These are phyloP conservation scores for Pseudevernia furfuracea DNA, from an alignment of 495 filamentous ascomycete species.

Conservation along the genomic window DNA sequence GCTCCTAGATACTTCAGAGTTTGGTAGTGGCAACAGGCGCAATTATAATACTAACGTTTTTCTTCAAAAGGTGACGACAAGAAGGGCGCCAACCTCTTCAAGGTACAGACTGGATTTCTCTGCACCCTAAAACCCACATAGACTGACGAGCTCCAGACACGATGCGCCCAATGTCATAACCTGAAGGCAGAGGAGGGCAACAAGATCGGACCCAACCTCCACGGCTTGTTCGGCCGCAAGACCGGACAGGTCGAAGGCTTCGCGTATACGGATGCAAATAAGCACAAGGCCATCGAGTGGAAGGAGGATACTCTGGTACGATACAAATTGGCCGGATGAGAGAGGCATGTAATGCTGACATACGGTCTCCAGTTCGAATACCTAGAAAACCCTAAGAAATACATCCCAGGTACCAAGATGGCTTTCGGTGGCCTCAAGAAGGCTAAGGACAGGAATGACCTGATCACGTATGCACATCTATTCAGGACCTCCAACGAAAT, in stretches of 20 bases:
- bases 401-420: slow-evolving; percentile 99
- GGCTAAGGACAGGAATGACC: slow-evolving; percentile 97
- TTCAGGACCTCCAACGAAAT: neutral
- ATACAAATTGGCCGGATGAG: neutral
- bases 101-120: slow-evolving; percentile 39
- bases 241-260: slow-evolving; percentile 84
- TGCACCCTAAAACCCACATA: neutral
- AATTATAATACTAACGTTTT: neutral
- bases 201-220: slow-evolving; percentile 95
- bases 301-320: slow-evolving; percentile 78
- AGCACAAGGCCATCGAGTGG: slow-evolving; percentile 88
- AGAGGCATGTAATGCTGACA: neutral
- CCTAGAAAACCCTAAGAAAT: slow-evolving; percentile 91
- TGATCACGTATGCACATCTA: slow-evolving; percentile 77
- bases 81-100: slow-evolving; percentile 99
- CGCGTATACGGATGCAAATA: slow-evolving; percentile 99
- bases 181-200: slow-evolving; percentile 77
- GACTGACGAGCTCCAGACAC: slow-evolving; percentile 49
- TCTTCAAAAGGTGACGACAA: slow-evolving; percentile 68
- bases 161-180: slow-evolving; percentile 98
- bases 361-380: slow-evolving; percentile 53
- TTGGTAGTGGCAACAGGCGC: neutral
- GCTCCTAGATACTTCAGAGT: neutral
- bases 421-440: slow-evolving; percentile 99
- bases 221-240: slow-evolving; percentile 97